Base-by-base conservation (phyloP, 495 filamentous ascomycete genomes). In the Hypoxylon fragiforme region DNA sequence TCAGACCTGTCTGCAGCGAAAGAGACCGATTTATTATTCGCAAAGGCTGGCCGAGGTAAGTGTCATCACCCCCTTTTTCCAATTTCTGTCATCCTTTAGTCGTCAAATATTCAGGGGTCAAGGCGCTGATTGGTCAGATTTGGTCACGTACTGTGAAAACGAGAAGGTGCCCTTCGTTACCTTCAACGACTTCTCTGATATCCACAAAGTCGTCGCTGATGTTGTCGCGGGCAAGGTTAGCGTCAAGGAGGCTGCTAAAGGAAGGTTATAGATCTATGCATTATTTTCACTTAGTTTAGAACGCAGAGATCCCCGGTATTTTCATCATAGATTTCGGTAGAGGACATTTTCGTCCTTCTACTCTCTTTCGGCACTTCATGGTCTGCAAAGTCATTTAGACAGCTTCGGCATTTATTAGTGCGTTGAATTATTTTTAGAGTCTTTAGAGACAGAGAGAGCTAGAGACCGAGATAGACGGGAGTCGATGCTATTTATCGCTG, bases 21-120 rank as follows among this genome's bases (percentile, higher is more conserved):
- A 41, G 90, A 96, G 70, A 95, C 91, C 12, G 89, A 96, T 65
- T 68, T 96, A 34, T 71, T 96, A 13, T 96, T 96, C 66, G 91
- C 91, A 42, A 97, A 97, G 78, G 82, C 87, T 28, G 92, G 89
- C 7, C 81, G 88, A 68, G 91, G 90, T 94, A 81, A 44, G 78
- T 70, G 50, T 11, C 14, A 21, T 34, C 21, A 11, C 45, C 13
- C 2, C 35, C 16, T 16, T 3, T 13, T 37, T 13, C 8, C 9
- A 37, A 15, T 5, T 14, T 14, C 13, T 34, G 3, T 3, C 42
- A 8, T 3, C n/a, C 8, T 18, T 32, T 57, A 16, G 12, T 34
- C 38, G 7, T 24, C n/a, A 26, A 4, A 39, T 16, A 16, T 9
- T 13, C 1, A 0, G 40, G 24, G 34, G 35, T 20, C 42, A 40